Evolutionary conservation across 108 stramenopile species (phyloP), one percentile per base, ranked within the genome.

Genomic region (Parietichytrium sp.): DNA sequence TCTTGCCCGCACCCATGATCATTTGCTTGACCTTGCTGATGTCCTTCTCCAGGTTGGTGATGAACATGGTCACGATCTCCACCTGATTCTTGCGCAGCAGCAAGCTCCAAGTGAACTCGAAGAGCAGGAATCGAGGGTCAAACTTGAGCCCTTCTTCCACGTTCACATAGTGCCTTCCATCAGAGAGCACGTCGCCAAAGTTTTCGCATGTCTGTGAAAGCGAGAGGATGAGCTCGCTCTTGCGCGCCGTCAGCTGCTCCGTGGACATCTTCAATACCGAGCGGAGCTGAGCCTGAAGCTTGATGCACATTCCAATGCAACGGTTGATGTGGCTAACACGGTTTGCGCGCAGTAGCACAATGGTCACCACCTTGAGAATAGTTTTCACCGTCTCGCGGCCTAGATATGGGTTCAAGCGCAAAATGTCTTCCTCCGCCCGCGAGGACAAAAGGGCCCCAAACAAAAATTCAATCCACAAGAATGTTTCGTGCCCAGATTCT

Each of bases 1-100:
- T 85, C 47, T 87, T 87, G 2, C 86, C 86, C 10, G 51, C 51
- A 2, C 86, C 86, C 86, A 87, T 87, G 0, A 85, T 84, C 86
- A 85, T 84, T 52, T 84, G 82, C 53, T 79, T 51, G 38, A 87
- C 78, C 52, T 49, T 42, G 29, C 55, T 78, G 16, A 7, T 3
- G 29, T 29, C 49, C 3, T 31, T 3, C 18, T 3, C 4, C 42
- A 81, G 20, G 15, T 55, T 49, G 3, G 12, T n/a, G 20, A 23
- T 8, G 61, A 87, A 77, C 31, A 48, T 20, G 12, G 6, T 49
- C 25, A 80, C 81, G 20, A 83, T 61, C 47, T 82, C 51, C 16
- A 87, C 86, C 61, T 87, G 86, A 33, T 47, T 31, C 54, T 51
- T 23, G 18, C 86, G 84, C 49, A 87, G 48, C 16, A 77, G 7